Base-by-base conservation (phyloP, 345 rosid species). In the Stellera chamaejasme region DNA sequence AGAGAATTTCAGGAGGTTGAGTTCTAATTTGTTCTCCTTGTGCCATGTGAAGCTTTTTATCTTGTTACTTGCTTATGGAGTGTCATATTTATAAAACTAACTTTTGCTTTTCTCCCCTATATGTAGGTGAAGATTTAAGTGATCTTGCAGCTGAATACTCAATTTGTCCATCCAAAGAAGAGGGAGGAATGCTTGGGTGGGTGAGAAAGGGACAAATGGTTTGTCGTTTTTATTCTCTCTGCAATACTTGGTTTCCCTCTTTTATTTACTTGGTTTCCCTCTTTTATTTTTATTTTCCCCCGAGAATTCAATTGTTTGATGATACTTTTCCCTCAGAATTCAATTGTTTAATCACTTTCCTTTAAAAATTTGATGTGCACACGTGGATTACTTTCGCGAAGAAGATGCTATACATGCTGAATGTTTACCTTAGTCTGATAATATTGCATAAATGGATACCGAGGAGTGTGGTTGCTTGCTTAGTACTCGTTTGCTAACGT, bases 161-260 rank as follows among this genome's bases (percentile, higher is more conserved):
- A 6, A 72, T 82, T 41, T 90, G 97, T 68, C 97, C 89, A 49
- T 87, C 97, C 63, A 90, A 83, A 65, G 60, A 73, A 52, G 82
- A 80, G n/a, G 94, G 89, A 3, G 97, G 96, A 66, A 78, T 90
- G 78, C 96, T 90, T 69, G 96, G 97, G 43, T 87, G 97, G 96
- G 88, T 90, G 28, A 80, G 70, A 66, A 62, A 72, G 72, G 97
- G 97, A 50, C 94, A 87, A 77, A 81, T 90, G 97, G 96, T 90
- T 74, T 11, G 71, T 64, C 41, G 49, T 50, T 43, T 46, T 42
- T 39, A 13, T 45, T 16, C 49, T 12, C 39, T 32, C 39, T 1
- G 39, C 39, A 32, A 4, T 32, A 8, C 39, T 32, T 32, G 39
- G 4, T 3, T 62, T 11, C 36, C 11, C 2, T 57, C 27, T 58